Conservation (phyloP, 345 rosid genomes). For the Sonneratia caseolaris region DNA sequence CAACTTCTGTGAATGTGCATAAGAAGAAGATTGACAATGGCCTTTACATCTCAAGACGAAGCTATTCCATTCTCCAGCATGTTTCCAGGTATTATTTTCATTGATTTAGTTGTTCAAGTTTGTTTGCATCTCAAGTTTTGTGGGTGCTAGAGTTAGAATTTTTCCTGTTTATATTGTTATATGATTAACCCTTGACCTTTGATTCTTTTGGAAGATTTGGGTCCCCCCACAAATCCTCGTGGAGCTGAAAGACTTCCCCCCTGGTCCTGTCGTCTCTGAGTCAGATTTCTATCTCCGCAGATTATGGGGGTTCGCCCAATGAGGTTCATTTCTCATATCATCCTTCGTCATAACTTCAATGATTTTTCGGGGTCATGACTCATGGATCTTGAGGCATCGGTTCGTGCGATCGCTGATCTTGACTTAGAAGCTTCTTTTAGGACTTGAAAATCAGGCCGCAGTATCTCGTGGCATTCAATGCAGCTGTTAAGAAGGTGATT, state of each 20-base stretch:
- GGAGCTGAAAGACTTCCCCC: slow-evolving; percentile 88
- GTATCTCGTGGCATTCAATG: slow-evolving; percentile 82
- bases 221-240: slow-evolving; percentile 76
- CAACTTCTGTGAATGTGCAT: background rate
- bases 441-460: slow-evolving; percentile 49
- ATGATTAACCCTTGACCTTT: background rate
- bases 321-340: slow-evolving; percentile 41
- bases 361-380: background rate
- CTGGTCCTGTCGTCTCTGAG: slow-evolving; percentile 59
- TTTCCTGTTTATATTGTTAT: too few relatives aligned
- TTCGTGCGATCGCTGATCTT: background rate
- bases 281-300: slow-evolving; percentile 78
- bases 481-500: slow-evolving; percentile 69
- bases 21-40: background rate
- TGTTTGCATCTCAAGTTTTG: background rate
- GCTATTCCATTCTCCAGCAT: background rate
- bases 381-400: background rate
- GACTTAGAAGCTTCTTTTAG: slow-evolving; percentile 39
- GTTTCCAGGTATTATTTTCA: too few relatives aligned
- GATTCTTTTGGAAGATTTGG: slow-evolving; percentile 57
- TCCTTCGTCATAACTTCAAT: slow-evolving; percentile 53
- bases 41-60: background rate
- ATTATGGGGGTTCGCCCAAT: slow-evolving; percentile 74
- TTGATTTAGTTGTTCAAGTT: too few relatives aligned
- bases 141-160: background rate